Percentiles rank a stretch among this genome's conserved stretches.
phyloP scores from a whole-genome alignment of 2,329 filamentous ascomycete genomes.

The Torrubiellomyces zombiae region DNA sequence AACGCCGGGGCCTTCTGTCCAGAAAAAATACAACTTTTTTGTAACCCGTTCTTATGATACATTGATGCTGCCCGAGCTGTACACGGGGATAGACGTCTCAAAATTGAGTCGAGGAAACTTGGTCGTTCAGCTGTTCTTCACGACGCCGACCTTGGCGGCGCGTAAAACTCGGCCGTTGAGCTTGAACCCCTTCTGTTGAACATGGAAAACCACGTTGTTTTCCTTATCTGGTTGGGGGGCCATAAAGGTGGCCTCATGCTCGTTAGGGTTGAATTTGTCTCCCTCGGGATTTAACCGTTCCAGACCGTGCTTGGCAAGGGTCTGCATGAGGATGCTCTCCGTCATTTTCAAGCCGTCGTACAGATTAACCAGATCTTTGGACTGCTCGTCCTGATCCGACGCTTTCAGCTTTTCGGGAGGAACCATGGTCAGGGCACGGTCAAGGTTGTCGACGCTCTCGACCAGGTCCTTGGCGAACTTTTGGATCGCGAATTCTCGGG shows the following conservation, averaged over 20 bases:
- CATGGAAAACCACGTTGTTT: constrained; percentile 77
- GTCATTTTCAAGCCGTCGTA: constrained; percentile 93
- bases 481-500: constrained; percentile 87
- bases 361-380: constrained; percentile 61
- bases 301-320: constrained; percentile 84
- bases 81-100: background rate
- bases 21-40: constrained; percentile 7
- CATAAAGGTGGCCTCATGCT: constrained; percentile 95
- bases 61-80: background rate
- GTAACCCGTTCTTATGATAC: constrained; percentile 2
- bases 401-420: constrained; percentile 53
- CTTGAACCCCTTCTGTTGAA: constrained; percentile 90
- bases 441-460: constrained; percentile 92
- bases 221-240: constrained; percentile 75
- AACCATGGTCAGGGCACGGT: constrained; percentile 74
- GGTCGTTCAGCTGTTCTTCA: constrained; percentile 51
- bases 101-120: constrained; percentile 1
- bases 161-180: constrained; percentile 81
- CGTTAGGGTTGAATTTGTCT: constrained; percentile 89
- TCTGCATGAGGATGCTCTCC: constrained; percentile 70
- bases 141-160: constrained; percentile 90
- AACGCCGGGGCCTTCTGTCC: constrained; percentile 19
- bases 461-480: constrained; percentile 90
- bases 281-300: constrained; percentile 71
- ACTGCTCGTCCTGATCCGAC: constrained; percentile 30